These are phyloP conservation scores for Cladosporium oxysporum DNA, from an alignment of 2,329 filamentous ascomycete species.

Conservation along the genomic window DNA sequence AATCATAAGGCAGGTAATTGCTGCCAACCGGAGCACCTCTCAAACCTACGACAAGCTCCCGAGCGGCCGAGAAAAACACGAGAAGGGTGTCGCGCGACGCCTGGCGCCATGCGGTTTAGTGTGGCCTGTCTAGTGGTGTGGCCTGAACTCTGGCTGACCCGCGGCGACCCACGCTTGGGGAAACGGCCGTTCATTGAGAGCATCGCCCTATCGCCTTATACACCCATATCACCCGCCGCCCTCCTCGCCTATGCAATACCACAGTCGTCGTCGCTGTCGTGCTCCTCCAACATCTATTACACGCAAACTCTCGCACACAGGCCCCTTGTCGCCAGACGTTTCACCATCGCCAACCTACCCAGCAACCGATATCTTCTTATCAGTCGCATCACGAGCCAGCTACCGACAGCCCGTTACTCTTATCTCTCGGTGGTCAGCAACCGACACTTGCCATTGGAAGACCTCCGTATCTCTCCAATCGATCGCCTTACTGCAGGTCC, in stretches of 20 bases:
- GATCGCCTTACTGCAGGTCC: slow-evolving; percentile 30
- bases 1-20: slow-evolving; percentile 1
- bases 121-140: slow-evolving; percentile 5
- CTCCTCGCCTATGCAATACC: slow-evolving; percentile 13
- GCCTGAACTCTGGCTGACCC: slow-evolving; percentile 16
- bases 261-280: slow-evolving; percentile 11
- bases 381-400: slow-evolving; percentile 12
- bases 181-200: slow-evolving; percentile 19
- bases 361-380: slow-evolving; percentile 10
- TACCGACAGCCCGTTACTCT: slow-evolving; percentile 19
- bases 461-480: slow-evolving; percentile 15
- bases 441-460: slow-evolving; percentile 15
- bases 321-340: slow-evolving; percentile 12
- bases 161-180: slow-evolving; percentile 19
- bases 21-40: not conserved
- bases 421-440: slow-evolving; percentile 20
- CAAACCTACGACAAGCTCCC: slow-evolving; percentile 17
- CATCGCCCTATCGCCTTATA: slow-evolving; percentile 20
- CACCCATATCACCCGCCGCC: slow-evolving; percentile 19
- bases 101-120: slow-evolving; percentile 13
- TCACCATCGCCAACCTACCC: not conserved
- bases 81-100: slow-evolving; percentile 18
- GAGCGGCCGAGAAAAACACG: slow-evolving; percentile 18
- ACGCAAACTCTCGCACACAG: slow-evolving; percentile 7
- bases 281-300: not conserved